These are phyloP conservation scores for Iberis pinnata DNA, from an alignment of 345 rosid genomes.

Conservation along the genomic window DNA sequence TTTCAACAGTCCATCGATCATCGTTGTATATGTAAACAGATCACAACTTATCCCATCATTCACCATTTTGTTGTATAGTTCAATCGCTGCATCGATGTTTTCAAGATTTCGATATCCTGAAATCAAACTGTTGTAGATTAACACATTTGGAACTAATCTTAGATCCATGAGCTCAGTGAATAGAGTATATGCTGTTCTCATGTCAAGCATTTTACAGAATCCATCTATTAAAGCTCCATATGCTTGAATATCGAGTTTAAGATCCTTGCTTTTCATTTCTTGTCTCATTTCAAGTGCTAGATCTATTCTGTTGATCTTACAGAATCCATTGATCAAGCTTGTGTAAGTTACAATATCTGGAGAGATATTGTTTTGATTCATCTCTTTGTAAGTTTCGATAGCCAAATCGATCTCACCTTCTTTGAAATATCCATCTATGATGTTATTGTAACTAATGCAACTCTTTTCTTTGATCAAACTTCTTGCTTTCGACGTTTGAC, in stretches of 20 bases:
- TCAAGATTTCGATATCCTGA: conserved; percentile 30
- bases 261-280: conserved; percentile 53
- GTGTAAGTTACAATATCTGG: conserved; percentile 47
- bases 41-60: conserved; percentile 50
- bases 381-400: conserved; percentile 38
- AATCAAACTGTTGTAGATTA: conserved; percentile 56
- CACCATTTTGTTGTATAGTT: conserved; percentile 36
- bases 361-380: conserved; percentile 46
- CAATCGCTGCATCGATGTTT: conserved; percentile 22
- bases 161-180: conserved; percentile 51
- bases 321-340: conserved; percentile 51
- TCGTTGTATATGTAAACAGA: conserved; percentile 53
- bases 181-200: conserved; percentile 45
- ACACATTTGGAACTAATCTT: conserved; percentile 49
- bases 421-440: conserved; percentile 56
- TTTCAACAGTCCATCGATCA: conserved; percentile 67
- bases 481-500: conserved; percentile 46
- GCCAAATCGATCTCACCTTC: conserved; percentile 46
- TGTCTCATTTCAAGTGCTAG: conserved; percentile 42
- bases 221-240: conserved; percentile 61
- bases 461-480: conserved; percentile 27
- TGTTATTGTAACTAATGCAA: conserved; percentile 49
- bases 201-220: conserved; percentile 46
- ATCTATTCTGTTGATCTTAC: conserved; percentile 39
- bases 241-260: conserved; percentile 45